Evolutionary conservation across 2,329 filamentous ascomycete species (phyloP).

Genomic region (Onygenales sp.): DNA sequence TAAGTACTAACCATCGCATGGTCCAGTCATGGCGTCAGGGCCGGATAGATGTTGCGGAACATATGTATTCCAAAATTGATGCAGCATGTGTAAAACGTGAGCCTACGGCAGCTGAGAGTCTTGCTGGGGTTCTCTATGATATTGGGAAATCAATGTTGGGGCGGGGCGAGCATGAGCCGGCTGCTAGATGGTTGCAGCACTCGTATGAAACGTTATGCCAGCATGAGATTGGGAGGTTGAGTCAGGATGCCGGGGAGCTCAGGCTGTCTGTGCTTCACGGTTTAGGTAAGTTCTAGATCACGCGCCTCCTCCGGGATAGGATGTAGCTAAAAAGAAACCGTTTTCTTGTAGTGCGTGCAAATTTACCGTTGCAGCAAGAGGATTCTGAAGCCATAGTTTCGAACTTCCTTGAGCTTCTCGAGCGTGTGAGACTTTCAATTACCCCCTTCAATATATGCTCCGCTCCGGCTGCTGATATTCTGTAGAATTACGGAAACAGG

Average conservation of each 20-base stretch:
- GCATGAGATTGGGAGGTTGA: constrained; percentile 47
- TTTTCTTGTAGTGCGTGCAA: constrained; percentile 17
- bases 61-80: constrained; percentile 58
- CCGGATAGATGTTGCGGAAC: constrained; percentile 65
- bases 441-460: background rate
- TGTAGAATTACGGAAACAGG: constrained; percentile 50
- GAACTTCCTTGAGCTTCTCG: constrained; percentile 51
- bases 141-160: constrained; percentile 55
- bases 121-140: constrained; percentile 61
- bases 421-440: constrained; percentile 22
- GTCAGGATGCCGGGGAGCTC: constrained; percentile 53
- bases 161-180: constrained; percentile 45
- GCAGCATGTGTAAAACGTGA: constrained; percentile 34
- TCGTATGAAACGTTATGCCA: constrained; percentile 43
- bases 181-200: constrained; percentile 64
- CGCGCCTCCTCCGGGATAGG: constrained; percentile 17
- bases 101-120: constrained; percentile 45
- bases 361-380: constrained; percentile 25
- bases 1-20: constrained; percentile 1
- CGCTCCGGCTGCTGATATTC: background rate
- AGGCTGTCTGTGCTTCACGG: constrained; percentile 57
- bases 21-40: constrained; percentile 63
- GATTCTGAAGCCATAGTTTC: constrained; percentile 44
- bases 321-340: background rate
- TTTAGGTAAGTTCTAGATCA: constrained; percentile 41